phyloP scores from a whole-genome alignment of 2,329 filamentous ascomycete species.

The Diplocarpon rosae region DNA sequence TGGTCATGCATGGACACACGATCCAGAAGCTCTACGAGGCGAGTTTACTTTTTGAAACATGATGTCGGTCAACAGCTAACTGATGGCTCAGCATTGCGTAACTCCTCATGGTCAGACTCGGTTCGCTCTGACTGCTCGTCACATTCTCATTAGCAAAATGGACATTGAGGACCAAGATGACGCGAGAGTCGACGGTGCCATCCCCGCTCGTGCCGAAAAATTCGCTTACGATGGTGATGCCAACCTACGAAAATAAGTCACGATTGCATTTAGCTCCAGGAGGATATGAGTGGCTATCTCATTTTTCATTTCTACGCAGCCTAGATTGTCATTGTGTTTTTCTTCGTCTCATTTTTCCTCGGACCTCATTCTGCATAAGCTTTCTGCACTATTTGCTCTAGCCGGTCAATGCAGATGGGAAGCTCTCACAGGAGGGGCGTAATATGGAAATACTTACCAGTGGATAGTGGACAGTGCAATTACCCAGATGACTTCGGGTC shows the following conservation, averaged over 20 bases:
- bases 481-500: no score
- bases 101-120: conserved; percentile 38
- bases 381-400: no score
- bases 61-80: conserved; percentile 14
- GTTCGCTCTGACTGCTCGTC: conserved; percentile 46
- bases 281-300: no score
- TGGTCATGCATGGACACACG: conserved; percentile 48
- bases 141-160: conserved; percentile 37
- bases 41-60: background rate
- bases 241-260: background rate
- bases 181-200: conserved; percentile 26
- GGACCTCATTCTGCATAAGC: no score
- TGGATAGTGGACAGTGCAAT: no score
- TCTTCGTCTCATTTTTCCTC: no score
- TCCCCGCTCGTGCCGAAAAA: conserved; percentile 26
- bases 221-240: conserved; percentile 26
- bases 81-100: conserved; percentile 36
- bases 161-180: conserved; percentile 19
- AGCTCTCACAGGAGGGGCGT: no score
- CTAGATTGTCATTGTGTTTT: no score
- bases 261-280: no score
- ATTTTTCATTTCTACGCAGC: no score
- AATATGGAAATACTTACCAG: no score
- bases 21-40: conserved; percentile 51
- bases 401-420: no score